Evolutionary conservation across 2,329 filamentous ascomycete species (phyloP).

Genomic region (Nakataea oryzae): DNA sequence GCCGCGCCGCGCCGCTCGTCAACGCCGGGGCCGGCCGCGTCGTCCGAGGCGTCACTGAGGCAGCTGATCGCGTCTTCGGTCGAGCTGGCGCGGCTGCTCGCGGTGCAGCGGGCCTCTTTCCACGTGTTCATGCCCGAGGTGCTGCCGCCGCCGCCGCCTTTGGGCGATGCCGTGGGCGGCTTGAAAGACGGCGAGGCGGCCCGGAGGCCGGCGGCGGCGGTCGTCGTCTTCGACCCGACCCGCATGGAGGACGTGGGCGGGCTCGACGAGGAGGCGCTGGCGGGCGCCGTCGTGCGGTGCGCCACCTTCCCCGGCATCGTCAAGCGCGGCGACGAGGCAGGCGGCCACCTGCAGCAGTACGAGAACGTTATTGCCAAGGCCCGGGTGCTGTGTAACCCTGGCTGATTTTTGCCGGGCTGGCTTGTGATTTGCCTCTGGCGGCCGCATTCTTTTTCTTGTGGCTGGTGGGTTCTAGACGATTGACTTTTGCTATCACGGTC

Average conservation of each 20-base stretch:
- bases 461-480: background rate
- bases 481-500: background rate
- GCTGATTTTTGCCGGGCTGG: background rate
- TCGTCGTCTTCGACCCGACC: constrained; percentile 41
- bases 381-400: constrained; percentile 47
- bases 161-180: background rate
- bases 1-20: background rate
- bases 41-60: constrained; percentile 42
- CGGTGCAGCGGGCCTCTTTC: constrained; percentile 49
- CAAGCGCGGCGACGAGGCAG: constrained; percentile 56
- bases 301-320: constrained; percentile 54
- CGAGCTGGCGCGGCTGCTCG: constrained; percentile 44
- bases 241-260: constrained; percentile 59
- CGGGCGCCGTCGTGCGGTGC: constrained; percentile 44
- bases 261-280: constrained; percentile 40
- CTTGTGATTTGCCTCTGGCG: background rate
- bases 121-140: constrained; percentile 43
- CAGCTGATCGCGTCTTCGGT: constrained; percentile 41
- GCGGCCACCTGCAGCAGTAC: constrained; percentile 43
- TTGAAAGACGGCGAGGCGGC: background rate
- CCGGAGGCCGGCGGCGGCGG: constrained; percentile 20
- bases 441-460: too few species aligned
- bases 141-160: constrained; percentile 20
- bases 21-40: constrained; percentile 1
- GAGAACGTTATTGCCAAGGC: constrained; percentile 56